Conservation (phyloP, 176 grass and related monocot genomes). For the Thalia dealbata region DNA sequence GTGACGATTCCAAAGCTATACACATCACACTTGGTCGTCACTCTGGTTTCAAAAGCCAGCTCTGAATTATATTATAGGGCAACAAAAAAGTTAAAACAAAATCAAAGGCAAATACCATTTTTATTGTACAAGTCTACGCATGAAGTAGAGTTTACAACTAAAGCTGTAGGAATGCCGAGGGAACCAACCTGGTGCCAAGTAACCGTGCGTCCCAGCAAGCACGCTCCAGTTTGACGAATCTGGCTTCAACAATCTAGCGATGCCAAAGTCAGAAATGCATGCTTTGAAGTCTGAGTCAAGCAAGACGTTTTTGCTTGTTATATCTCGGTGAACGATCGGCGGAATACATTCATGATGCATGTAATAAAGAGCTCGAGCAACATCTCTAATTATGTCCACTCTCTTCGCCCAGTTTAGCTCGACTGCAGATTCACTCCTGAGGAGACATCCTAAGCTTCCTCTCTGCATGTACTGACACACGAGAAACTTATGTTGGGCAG, state of each 20-base stretch:
- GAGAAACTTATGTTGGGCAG: conserved; percentile 13
- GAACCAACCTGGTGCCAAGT: conserved; percentile 15
- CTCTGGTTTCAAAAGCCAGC: conserved; percentile 16
- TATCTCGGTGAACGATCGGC: conserved; percentile 1
- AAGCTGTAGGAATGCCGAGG: background rate
- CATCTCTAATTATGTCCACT: conserved; percentile 6
- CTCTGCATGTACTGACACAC: conserved; percentile 19
- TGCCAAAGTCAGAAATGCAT: background rate
- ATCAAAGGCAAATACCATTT: background rate
- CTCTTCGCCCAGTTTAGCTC: conserved; percentile 23
- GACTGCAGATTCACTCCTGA: background rate
- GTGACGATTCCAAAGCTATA: conserved; percentile 25
- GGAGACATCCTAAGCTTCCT: background rate
- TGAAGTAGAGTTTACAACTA: background rate
- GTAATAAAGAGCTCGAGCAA: conserved; percentile 11
- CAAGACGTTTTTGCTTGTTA: conserved; percentile 7
- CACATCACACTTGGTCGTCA: conserved; percentile 21
- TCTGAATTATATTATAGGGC: conserved; percentile 10
- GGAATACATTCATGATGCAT: background rate
- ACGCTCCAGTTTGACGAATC: conserved; percentile 25
- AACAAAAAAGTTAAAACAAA: background rate
- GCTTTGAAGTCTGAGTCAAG: background rate
- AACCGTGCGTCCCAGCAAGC: conserved; percentile 12
- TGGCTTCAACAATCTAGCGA: conserved; percentile 1
- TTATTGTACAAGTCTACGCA: background rate